These are phyloP conservation scores for Zizania latifolia DNA, from an alignment of 176 grass and related monocot genomes.

Conservation along the genomic window DNA sequence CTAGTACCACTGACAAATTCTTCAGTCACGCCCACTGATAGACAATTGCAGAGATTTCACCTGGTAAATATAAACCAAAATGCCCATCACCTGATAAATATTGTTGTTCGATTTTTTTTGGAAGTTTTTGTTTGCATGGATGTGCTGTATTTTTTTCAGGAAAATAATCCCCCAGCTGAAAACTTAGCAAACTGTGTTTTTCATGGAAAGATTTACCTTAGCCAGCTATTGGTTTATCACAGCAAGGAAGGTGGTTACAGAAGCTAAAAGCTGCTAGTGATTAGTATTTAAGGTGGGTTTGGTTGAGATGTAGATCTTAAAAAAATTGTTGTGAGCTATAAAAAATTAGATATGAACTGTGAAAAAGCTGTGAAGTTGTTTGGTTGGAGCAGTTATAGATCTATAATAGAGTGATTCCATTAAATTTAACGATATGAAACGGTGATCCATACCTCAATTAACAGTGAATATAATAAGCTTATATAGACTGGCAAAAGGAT, in stretches of 20 bases:
- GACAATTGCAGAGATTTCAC: not conserved
- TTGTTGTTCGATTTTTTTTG: not conserved
- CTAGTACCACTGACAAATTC: not conserved
- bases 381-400: too few species aligned
- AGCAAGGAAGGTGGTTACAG: slow-evolving; percentile 20
- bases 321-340: too few species aligned
- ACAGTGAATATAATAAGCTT: too few species aligned
- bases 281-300: too few species aligned
- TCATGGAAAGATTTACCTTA: not conserved
- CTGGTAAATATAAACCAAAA: not conserved
- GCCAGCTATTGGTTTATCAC: not conserved
- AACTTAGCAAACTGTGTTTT: not conserved
- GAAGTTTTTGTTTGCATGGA: not conserved
- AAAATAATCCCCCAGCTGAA: not conserved
- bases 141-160: not conserved
- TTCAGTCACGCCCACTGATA: not conserved
- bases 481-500: too few species aligned
- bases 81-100: not conserved
- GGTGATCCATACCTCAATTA: too few species aligned
- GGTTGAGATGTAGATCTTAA: too few species aligned
- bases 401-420: too few species aligned
- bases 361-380: too few species aligned
- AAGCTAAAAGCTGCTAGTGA: slow-evolving; percentile 22
- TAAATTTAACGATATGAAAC: too few species aligned
- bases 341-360: too few species aligned